phyloP scores from a whole-genome alignment of 768 basidiomycete species.

The Suillus subluteus region DNA sequence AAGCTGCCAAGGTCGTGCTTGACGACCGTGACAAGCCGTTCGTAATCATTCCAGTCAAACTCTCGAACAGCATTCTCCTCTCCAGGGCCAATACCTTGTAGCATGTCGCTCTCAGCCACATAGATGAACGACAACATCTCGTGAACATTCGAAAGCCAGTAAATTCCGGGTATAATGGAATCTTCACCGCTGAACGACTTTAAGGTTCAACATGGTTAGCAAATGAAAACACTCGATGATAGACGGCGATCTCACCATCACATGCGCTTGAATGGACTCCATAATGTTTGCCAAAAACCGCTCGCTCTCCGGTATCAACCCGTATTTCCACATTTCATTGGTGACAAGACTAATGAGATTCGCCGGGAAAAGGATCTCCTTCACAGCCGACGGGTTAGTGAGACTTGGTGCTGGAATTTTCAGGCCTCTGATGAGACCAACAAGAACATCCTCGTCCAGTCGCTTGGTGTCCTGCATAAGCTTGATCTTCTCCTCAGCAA shows the following conservation, averaged over 20 bases:
- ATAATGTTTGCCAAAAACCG: constrained; percentile 98
- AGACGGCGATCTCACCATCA: constrained; percentile 74
- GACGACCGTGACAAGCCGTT: constrained; percentile 94
- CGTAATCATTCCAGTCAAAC: constrained; percentile 97
- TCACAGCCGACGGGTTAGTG: constrained; percentile 89
- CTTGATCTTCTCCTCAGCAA: constrained; percentile 93
- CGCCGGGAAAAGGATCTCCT: constrained; percentile 98
- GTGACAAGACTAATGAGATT: constrained; percentile 96
- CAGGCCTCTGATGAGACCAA: constrained; percentile 86
- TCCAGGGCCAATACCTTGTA: constrained; percentile 96
- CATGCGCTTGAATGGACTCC: constrained; percentile 96
- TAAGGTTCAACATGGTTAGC: constrained; percentile 13
- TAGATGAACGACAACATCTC: constrained; percentile 99
- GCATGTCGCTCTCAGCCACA: constrained; percentile 98
- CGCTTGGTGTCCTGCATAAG: constrained; percentile 89
- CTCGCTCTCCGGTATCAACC: constrained; percentile 95
- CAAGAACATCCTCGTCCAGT: constrained; percentile 91
- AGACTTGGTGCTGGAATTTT: constrained; percentile 92
- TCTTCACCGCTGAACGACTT: constrained; percentile 94
- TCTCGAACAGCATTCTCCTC: constrained; percentile 90
- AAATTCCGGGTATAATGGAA: constrained; percentile 93
- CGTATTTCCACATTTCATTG: constrained; percentile 99
- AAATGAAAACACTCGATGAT: background rate
- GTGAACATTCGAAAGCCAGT: constrained; percentile 99
- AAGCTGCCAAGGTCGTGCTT: constrained; percentile 98